Evolutionary conservation across 495 filamentous ascomycete genomes (phyloP).

Genomic region (Podospora comata): DNA sequence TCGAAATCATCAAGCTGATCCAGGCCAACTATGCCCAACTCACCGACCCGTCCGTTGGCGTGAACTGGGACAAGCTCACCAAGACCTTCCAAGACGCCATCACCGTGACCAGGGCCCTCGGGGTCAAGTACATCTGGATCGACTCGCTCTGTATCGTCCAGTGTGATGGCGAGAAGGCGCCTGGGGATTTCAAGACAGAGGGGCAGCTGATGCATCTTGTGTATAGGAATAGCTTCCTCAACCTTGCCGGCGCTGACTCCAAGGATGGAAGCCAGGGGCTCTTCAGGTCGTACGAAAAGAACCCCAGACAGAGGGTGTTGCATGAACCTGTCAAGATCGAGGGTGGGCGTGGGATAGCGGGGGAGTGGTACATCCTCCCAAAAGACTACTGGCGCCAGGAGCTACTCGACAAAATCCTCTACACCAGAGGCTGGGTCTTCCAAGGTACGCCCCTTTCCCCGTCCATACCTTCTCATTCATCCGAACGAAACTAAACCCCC

Average conservation of each 20-base stretch:
- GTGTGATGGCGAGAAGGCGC: not conserved
- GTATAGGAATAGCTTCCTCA: constrained; percentile 23
- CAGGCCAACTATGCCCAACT: not conserved
- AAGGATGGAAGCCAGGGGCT: constrained; percentile 14
- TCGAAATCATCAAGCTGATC: not conserved
- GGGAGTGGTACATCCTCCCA: not conserved
- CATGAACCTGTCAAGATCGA: not conserved
- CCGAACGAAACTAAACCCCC: not conserved
- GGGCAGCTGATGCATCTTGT: constrained; percentile 22
- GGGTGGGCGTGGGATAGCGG: not conserved
- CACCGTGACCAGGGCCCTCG: constrained; percentile 8
- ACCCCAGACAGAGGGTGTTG: not conserved
- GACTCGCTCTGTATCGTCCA: constrained; percentile 32
- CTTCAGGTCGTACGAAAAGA: constrained; percentile 2
- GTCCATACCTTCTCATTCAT: not conserved
- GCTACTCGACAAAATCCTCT: constrained; percentile 16
- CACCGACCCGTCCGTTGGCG: not conserved
- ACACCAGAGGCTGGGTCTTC: constrained; percentile 33
- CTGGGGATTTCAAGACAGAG: constrained; percentile 20
- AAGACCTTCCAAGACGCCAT: constrained; percentile 18
- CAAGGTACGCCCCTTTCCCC: constrained; percentile 19
- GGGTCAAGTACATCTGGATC: constrained; percentile 28
- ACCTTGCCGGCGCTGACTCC: constrained; percentile 23
- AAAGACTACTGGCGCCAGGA: not conserved
- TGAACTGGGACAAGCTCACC: not conserved